These are phyloP conservation scores for Sphenostylis stenocarpa DNA, from an alignment of 306 rosid genomes.

Conservation along the genomic window DNA sequence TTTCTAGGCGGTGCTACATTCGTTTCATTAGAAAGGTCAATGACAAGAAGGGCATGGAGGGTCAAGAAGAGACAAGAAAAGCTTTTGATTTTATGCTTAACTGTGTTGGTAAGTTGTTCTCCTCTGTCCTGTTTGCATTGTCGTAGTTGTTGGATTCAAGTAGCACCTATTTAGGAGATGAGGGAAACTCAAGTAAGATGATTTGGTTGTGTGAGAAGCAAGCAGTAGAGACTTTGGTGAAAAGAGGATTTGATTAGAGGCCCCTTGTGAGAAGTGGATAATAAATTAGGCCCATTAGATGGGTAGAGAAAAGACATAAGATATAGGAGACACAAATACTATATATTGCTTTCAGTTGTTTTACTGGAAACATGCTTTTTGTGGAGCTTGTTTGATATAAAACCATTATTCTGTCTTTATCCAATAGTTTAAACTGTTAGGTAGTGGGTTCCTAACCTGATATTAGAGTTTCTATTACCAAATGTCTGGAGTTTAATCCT, in stretches of 20 bases:
- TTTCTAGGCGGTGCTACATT: constrained; percentile 86
- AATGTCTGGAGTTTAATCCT: not conserved
- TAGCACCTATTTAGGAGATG: constrained; percentile 16
- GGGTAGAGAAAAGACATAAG: not conserved
- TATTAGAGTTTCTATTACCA: not conserved
- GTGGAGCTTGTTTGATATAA: not conserved
- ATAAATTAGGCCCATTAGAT: not conserved
- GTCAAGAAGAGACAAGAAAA: constrained; percentile 98
- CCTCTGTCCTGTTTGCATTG: constrained; percentile 8
- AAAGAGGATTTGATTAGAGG: not conserved
- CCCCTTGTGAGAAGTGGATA: not conserved
- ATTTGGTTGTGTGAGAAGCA: not conserved
- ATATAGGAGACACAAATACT: constrained; percentile 1
- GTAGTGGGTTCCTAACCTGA: not conserved
- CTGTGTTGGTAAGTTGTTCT: constrained; percentile 71
- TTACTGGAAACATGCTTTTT: constrained; percentile 9
- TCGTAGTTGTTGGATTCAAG: constrained; percentile 9
- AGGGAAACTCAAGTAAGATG: not conserved
- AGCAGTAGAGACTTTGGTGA: not conserved
- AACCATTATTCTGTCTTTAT: not conserved
- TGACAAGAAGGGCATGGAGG: constrained; percentile 85
- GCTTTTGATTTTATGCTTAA: constrained; percentile 97
- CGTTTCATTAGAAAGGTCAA: constrained; percentile 87
- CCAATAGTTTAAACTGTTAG: not conserved
- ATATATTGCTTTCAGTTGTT: not conserved